Conservation (phyloP, 805 yeast species). For the Yarrowia deformans region DNA sequence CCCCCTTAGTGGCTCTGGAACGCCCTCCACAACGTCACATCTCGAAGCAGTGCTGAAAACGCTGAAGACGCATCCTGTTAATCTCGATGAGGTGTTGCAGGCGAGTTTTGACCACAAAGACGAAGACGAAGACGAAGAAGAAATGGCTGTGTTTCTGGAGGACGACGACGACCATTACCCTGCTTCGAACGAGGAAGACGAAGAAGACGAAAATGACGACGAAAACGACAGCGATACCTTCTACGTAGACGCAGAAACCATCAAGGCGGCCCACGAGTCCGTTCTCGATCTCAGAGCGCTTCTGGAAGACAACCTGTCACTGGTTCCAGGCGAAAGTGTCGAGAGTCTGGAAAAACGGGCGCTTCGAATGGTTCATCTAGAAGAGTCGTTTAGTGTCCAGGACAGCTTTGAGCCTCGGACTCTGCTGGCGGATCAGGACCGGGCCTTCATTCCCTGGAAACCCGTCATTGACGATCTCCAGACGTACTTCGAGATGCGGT, state of each 20-base stretch:
- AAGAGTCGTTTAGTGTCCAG: conserved; percentile 41
- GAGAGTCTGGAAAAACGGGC: conserved; percentile 35
- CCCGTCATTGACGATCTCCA: conserved; percentile 44
- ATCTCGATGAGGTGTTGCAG: not conserved
- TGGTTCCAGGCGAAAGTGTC: conserved; percentile 18
- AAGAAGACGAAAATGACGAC: not conserved
- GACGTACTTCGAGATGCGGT: conserved; percentile 42
- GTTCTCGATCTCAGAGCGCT: conserved; percentile 11
- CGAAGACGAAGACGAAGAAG: not conserved
- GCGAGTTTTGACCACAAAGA: not conserved
- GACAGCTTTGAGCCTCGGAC: conserved; percentile 44
- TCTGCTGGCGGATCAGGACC: conserved; percentile 43
- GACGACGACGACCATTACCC: conserved; percentile 33
- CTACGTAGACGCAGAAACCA: conserved; percentile 3
- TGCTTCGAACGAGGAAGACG: conserved; percentile 16
- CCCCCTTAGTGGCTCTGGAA: not conserved
- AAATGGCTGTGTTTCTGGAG: conserved; percentile 13
- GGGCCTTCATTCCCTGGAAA: conserved; percentile 43
- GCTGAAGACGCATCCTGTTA: not conserved
- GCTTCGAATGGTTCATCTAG: conserved; percentile 41
- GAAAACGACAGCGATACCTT: not conserved
- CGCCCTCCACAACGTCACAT: not conserved
- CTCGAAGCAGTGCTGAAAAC: not conserved
- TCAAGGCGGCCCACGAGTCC: conserved; percentile 22
- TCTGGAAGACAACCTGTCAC: conserved; percentile 2